Evolutionary conservation across 805 yeast species (phyloP), one percentile per base, ranked within the genome.

Genomic region (Starmerella etchellsii): DNA sequence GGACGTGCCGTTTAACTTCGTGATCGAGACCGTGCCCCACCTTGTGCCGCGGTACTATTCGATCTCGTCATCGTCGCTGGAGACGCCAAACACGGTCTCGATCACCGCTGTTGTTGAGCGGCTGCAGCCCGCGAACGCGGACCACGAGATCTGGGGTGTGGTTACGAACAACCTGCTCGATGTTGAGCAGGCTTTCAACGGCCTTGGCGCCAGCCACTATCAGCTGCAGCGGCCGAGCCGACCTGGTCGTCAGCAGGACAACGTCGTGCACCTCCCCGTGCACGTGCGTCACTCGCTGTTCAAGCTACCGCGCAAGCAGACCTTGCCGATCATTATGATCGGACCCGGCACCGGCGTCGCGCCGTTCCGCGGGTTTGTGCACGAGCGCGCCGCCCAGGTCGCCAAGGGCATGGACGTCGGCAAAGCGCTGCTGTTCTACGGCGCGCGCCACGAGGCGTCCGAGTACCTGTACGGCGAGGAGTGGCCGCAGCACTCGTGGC

Each of bases 341-440:
- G 98, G 98, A 23, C 97, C 98, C 34, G 98, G 98, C 50, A 91
- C 98, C 3, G 98, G 98, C 61, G 88, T 88, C 37, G 97, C 98
- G 9, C 98, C 98, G 47, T 83, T 91, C 68, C 78, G 98, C 66
- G 98, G 94, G 3, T 88, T 88, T 52, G 63, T 88, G 28, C 77
- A 93, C 65, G 98, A 88, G 59, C 78, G 87, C 55, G 81, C 77
- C n/a, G 59, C 64, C 30, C 72, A 67, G 55, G 64, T 63, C 11
- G 67, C 66, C 43, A 67, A 68, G 50, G 74, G 61, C 42, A 60
- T 60, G 40, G 71, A 67, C 10, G 63, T 82, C 35, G 97, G 96
- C 41, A 73, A 78, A 50, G 71, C 78, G 37, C 39, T 84, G 24
- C 67, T 88, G 46, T 91, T 87, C 61, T 88, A 71, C 58, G 98